phyloP scores from a whole-genome alignment of 2,329 filamentous ascomycete species.

The Nothomitra cinnamomea region DNA sequence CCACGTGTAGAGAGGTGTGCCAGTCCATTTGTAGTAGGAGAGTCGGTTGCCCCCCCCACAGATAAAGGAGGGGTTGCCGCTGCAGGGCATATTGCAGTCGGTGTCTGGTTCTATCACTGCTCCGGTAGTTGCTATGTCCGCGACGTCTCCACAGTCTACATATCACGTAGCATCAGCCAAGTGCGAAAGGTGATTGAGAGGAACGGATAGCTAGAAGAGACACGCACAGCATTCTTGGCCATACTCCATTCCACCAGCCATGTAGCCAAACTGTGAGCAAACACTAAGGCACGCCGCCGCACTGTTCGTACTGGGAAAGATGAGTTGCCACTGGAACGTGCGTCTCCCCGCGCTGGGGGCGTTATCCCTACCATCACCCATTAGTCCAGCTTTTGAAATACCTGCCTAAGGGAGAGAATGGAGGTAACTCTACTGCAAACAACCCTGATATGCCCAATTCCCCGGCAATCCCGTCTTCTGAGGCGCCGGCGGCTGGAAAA shows the following conservation, averaged over 20 bases:
- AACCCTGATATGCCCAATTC: conserved; percentile 38
- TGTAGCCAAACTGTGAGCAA: conserved; percentile 20
- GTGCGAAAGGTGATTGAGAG: no score
- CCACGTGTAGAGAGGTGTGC: conserved; percentile 36
- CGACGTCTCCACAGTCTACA: conserved; percentile 37
- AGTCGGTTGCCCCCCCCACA: conserved; percentile 21
- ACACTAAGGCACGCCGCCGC: conserved; percentile 33
- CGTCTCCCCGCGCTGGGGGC: conserved; percentile 17
- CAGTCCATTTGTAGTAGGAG: conserved; percentile 19
- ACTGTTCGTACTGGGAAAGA: conserved; percentile 34
- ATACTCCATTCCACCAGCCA: conserved; percentile 1
- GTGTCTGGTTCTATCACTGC: conserved; percentile 15
- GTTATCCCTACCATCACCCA: conserved; percentile 14
- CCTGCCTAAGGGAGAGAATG: no score
- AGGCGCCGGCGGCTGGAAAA: conserved; percentile 23
- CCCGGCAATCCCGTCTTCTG: conserved; percentile 27
- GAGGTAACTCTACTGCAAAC: conserved; percentile 19
- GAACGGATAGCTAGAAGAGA: no score
- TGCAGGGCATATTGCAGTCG: conserved; percentile 20
- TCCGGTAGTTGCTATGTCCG: conserved; percentile 27
- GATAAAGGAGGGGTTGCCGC: conserved; percentile 17
- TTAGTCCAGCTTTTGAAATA: no score
- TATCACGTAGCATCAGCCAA: no score
- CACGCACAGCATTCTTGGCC: conserved; percentile 16
- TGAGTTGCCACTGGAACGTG: conserved; percentile 37